Evolutionary conservation across 352 stramenopile species (phyloP), one percentile per base, ranked within the genome.

Genomic region (Pythium rishiriense): DNA sequence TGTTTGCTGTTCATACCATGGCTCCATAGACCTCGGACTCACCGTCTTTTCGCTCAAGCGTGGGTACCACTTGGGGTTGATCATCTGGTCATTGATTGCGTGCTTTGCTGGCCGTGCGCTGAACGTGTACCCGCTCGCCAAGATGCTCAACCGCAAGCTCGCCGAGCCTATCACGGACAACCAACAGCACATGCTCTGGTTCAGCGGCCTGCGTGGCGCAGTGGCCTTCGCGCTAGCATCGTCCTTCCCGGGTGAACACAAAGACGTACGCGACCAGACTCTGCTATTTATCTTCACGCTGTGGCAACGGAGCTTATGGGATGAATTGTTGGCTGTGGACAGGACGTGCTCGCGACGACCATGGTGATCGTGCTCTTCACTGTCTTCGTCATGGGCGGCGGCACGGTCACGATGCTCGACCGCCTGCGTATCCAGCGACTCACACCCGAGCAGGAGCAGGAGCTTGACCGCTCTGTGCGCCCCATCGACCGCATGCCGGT

Each of bases 311-410:
- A 26, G 17, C 22, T 19, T n/a, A 10, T 19, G 25, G n/a, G n/a
- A n/a, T n/a, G n/a, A n/a, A n/a, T n/a, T n/a, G n/a, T n/a, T n/a
- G n/a, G n/a, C n/a, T n/a, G n/a, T n/a, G n/a, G n/a, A 43, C 62
- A 79, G 45, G 69, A 82, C 35, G 86, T 96, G 46, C 68, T 80
- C 46, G 72, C 80, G 21, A 90, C 81, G 14, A 96, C 87, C 31
- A 92, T 92, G 83, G 72, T 78, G 15, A 78, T 96, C 52, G 83
- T 94, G 15, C 64, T 96, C 3, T 73, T 91, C n/a, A 91, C 85
- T 9, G 75, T 91, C 4, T 94, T 91, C 55, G n/a, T 87, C n/a
- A 68, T 91, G 53, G 87, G 85, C 10, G 73, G 81, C 11, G 72
- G 81, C 31, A 94, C 85, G 8, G 80, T 88, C 41, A 66, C 71